Conservation (phyloP, 83 land plant genomes). For the Isoetes engelmannii region DNA sequence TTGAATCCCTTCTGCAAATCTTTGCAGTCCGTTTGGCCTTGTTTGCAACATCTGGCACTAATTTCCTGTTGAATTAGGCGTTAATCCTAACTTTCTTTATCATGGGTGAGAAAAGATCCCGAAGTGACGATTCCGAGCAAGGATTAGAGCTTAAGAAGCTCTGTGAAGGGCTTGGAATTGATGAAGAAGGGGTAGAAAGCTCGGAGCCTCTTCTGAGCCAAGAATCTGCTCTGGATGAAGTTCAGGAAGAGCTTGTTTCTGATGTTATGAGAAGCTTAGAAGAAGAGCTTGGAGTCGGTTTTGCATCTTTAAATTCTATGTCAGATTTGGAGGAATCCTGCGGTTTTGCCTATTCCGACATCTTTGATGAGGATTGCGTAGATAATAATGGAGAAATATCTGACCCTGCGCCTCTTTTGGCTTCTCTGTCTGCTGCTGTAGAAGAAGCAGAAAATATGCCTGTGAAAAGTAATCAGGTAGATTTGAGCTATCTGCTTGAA, state of each 20-base stretch:
- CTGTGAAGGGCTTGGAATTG: slow-evolving; percentile 5
- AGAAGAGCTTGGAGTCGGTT: background rate
- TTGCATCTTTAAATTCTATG: background rate
- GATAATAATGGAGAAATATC: too few relatives aligned
- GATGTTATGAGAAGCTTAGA: slow-evolving; percentile 6
- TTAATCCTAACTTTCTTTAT: background rate
- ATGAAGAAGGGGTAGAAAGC: background rate
- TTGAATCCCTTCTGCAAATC: too few relatives aligned
- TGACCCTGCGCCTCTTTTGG: too few relatives aligned
- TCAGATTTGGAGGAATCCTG: background rate
- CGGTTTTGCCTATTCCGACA: background rate
- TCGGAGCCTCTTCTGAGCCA: background rate
- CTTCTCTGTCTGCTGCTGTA: too few relatives aligned
- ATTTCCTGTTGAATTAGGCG: too few relatives aligned
- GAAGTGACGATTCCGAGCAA: background rate
- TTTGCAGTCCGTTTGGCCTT: too few relatives aligned
- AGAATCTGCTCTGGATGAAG: background rate
- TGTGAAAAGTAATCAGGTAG: too few relatives aligned
- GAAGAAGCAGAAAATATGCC: too few relatives aligned
- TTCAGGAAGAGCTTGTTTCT: background rate
- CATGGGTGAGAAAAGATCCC: background rate
- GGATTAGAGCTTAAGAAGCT: background rate
- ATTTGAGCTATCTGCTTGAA: slow-evolving; percentile 6
- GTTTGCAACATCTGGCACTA: too few relatives aligned
- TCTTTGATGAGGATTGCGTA: too few relatives aligned